phyloP scores from a whole-genome alignment of 495 filamentous ascomycete genomes.

The Daldinia bambusicola region DNA sequence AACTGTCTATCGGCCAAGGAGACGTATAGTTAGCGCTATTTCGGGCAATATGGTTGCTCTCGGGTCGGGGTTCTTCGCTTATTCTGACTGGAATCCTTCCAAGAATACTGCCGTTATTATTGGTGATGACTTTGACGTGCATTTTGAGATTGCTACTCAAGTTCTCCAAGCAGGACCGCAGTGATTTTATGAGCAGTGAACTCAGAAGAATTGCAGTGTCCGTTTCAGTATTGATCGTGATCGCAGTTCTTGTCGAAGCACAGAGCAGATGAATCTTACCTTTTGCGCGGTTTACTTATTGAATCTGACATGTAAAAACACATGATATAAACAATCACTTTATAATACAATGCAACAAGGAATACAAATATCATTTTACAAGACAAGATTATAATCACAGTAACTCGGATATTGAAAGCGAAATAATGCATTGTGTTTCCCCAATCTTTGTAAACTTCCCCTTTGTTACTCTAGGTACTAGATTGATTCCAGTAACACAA shows the following conservation, averaged over 20 bases:
- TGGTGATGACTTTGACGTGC: constrained; percentile 20
- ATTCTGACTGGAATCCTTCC: constrained; percentile 35
- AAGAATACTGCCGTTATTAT: constrained; percentile 30
- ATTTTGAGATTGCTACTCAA: constrained; percentile 6
- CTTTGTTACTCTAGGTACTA: background rate
- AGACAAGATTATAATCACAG: background rate
- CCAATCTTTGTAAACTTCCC: background rate
- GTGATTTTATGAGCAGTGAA: background rate
- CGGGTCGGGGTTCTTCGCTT: background rate
- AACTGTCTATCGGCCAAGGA: background rate
- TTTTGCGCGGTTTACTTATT: background rate
- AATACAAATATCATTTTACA: background rate
- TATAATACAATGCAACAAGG: background rate
- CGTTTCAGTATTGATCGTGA: background rate
- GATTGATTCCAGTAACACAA: too few relatives aligned
- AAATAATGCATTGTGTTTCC: background rate
- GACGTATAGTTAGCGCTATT: background rate
- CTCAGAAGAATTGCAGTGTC: background rate
- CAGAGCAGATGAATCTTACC: background rate
- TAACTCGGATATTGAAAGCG: background rate
- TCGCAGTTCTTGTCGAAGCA: background rate
- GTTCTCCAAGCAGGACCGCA: background rate
- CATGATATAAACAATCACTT: background rate
- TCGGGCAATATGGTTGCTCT: background rate
- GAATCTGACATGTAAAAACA: background rate